Percentiles rank a stretch among this genome's conserved stretches.
Evolutionary conservation across 129 eudicot species (phyloP).

Genomic region (Scalesia atractyloides): DNA sequence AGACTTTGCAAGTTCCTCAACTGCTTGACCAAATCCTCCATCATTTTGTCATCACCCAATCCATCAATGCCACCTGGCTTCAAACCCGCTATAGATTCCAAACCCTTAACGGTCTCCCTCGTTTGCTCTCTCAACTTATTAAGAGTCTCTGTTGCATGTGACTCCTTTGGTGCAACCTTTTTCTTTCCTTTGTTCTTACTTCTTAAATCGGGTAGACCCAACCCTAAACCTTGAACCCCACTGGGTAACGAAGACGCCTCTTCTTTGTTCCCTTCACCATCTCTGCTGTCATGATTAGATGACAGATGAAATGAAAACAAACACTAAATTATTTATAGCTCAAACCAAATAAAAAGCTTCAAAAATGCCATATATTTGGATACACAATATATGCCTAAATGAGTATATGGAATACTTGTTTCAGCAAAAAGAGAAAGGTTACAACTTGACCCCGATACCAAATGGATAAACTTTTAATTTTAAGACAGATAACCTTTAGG

Average conservation of each 20-base stretch:
- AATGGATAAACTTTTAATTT: not conserved
- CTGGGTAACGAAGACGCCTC: constrained; percentile 43
- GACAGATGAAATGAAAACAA: constrained; percentile 8
- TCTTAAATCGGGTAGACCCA: constrained; percentile 75
- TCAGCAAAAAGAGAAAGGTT: not conserved
- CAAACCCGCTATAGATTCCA: constrained; percentile 72
- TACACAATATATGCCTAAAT: not conserved
- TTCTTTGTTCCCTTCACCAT: constrained; percentile 38
- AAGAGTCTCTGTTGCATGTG: constrained; percentile 87
- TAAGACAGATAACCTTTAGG: constrained; percentile 7
- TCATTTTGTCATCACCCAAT: constrained; percentile 65
- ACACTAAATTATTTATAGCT: constrained; percentile 16
- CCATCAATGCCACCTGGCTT: constrained; percentile 42
- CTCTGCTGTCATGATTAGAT: constrained; percentile 40
- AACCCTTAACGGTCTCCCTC: constrained; percentile 80
- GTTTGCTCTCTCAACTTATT: constrained; percentile 95
- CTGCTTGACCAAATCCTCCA: constrained; percentile 98
- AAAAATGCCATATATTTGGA: not conserved
- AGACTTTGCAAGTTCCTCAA: constrained; percentile 91
- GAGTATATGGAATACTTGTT: constrained; percentile 1
- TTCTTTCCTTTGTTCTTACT: constrained; percentile 79
- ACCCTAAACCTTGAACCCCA: constrained; percentile 66
- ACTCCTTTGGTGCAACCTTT: constrained; percentile 54
- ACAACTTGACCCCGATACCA: not conserved
- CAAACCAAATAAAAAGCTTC: constrained; percentile 11